phyloP scores from a whole-genome alignment of 768 basidiomycete species.

The Hortiboletus campestris region DNA sequence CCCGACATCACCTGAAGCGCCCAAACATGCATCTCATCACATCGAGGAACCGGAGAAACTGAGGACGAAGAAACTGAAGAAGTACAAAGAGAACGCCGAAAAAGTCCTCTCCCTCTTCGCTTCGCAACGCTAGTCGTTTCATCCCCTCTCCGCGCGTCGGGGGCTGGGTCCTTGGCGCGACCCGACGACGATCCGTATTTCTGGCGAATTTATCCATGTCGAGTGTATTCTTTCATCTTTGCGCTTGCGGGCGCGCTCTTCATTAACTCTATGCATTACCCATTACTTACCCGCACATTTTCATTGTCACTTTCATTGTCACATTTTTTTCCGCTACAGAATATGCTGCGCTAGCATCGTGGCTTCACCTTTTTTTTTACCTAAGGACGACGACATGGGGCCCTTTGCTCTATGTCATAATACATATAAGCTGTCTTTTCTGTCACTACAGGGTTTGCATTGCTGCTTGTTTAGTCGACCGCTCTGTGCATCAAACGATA shows the following conservation, averaged over 20 bases:
- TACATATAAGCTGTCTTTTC: slow-evolving; percentile 22
- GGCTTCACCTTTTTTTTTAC: slow-evolving; percentile 11
- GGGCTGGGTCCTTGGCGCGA: slow-evolving; percentile 27
- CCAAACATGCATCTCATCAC: slow-evolving; percentile 29
- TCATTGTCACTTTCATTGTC: slow-evolving; percentile 4
- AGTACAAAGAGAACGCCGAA: slow-evolving; percentile 85
- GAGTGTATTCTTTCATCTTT: slow-evolving; percentile 21
- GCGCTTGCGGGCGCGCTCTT: not conserved
- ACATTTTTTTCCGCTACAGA: slow-evolving; percentile 3
- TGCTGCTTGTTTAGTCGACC: slow-evolving; percentile 26
- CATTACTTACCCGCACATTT: slow-evolving; percentile 21
- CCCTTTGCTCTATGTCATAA: slow-evolving; percentile 28
- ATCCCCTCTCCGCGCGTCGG: slow-evolving; percentile 2
- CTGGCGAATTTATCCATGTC: slow-evolving; percentile 17
- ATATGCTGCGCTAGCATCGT: slow-evolving; percentile 26
- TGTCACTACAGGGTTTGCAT: slow-evolving; percentile 31
- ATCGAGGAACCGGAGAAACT: slow-evolving; percentile 53
- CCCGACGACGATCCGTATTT: slow-evolving; percentile 13
- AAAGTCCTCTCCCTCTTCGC: slow-evolving; percentile 83
- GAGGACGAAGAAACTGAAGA: slow-evolving; percentile 76
- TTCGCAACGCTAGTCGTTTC: slow-evolving; percentile 53
- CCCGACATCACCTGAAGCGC: slow-evolving; percentile 31
- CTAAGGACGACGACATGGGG: slow-evolving; percentile 30
- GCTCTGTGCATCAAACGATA: slow-evolving; percentile 19
- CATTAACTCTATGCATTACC: slow-evolving; percentile 33